Percentiles rank a stretch among this genome's conserved stretches.
These are phyloP conservation scores for Eutrema heterophyllum DNA, from an alignment of 345 rosid species.

Conservation along the genomic window DNA sequence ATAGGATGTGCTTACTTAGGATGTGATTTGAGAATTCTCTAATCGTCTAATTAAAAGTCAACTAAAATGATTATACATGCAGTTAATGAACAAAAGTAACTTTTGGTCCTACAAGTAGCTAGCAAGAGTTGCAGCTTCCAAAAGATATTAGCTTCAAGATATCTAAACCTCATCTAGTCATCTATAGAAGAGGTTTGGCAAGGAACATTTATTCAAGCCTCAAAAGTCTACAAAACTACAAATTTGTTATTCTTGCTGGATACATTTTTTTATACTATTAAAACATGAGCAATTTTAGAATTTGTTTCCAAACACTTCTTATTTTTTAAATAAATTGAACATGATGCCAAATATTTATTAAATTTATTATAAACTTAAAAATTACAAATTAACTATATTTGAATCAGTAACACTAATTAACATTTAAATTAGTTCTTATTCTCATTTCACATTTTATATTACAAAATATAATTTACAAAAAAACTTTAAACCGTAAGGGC, in stretches of 20 bases:
- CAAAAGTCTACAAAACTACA: not conserved
- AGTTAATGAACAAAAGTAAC: not conserved
- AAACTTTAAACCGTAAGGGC: no score
- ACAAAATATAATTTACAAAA: no score
- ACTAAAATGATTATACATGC: not conserved
- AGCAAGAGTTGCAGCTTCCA: not conserved
- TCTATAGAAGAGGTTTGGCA: not conserved
- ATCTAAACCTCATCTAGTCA: not conserved
- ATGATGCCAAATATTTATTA: no score
- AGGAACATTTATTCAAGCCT: not conserved
- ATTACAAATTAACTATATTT: no score
- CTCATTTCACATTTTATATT: no score
- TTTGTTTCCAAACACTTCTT: no score
- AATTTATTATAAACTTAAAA: no score
- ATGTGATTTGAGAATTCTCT: not conserved
- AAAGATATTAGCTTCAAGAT: not conserved
- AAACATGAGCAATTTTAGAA: no score
- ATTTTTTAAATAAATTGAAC: no score
- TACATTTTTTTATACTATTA: not conserved
- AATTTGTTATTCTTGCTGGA: not conserved
- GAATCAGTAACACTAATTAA: no score
- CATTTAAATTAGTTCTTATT: no score
- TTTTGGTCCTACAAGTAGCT: not conserved
- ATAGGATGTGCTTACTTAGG: no score
- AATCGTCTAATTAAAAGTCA: not conserved